Base-by-base conservation (phyloP, 1,284 basidiomycete genomes). In the Apiotrichum laibachii region DNA sequence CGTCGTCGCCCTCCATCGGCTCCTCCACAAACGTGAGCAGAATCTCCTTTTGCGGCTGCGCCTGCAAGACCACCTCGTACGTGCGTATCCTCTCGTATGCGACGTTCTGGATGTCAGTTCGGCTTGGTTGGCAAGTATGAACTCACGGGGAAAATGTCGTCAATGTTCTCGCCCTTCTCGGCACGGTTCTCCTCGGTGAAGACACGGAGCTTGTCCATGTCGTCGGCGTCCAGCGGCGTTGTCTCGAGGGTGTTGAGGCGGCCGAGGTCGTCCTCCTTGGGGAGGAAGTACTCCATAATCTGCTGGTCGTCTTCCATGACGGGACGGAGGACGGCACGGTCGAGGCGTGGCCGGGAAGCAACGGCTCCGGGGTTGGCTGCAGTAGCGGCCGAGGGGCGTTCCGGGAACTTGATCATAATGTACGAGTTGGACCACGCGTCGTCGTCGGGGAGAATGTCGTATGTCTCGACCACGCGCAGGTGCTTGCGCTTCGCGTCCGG, bases 381-480 rank as follows among this genome's bases (percentile, higher is more conserved):
- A 55, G 92, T 88, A 13, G 90, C 89, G 21, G 68, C 67, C 11
- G 66, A 68, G 0, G 93, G 93, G 21, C 91, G 81, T 72, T 96
- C 92, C 13, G 87, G 87, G 72, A 93, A 96, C 63, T 87, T 82
- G 81, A 95, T 88, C 60, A 95, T 75, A 69, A 92, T 89, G 73
- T 93, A 94, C 60, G 88, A 85, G 72, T 92, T 94, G 49, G 88
- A 84, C 90, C 91, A 96, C 31, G 91, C 86, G 55, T 90, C 87
- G 3, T 84, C 83, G 70, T 96, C 92, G 0, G 93, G 93, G 31
- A 94, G 82, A 57, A 96, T 80, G 67, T 93, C 88, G 76, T 87
- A 95, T 6, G 86, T 68, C 75, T 92, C 89, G 40, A 91, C 84
- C 1, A 91, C 91, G 0, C 82, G 85, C 19, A 94, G 81, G 50